Percentiles rank a stretch among this genome's conserved stretches.
Conservation (phyloP, 2,329 filamentous ascomycete species). For the Sporothrix luriei region DNA sequence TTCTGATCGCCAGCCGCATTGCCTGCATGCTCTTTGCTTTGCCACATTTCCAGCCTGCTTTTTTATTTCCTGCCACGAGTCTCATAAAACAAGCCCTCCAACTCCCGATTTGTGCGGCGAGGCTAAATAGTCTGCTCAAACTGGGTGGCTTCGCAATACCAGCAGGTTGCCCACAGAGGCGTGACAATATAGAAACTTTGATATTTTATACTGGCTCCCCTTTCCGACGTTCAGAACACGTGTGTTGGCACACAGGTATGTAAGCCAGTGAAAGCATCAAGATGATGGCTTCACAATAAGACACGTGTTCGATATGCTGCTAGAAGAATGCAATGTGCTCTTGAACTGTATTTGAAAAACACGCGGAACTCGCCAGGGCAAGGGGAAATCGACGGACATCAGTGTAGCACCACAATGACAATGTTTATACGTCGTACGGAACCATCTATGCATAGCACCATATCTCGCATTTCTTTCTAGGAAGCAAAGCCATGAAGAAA, state of each 20-base stretch:
- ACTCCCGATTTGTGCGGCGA: slow-evolving; percentile 11
- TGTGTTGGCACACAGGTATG: background rate
- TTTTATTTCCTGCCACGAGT: background rate
- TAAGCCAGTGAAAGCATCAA: background rate
- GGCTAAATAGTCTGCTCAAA: slow-evolving; percentile 11
- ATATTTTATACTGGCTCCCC: background rate
- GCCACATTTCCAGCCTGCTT: background rate
- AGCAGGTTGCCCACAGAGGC: background rate
- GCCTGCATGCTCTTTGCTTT: background rate
- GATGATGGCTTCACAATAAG: background rate
- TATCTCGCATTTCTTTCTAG: slow-evolving; percentile 1
- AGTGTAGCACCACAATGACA: background rate
- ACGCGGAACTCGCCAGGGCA: slow-evolving; percentile 1
- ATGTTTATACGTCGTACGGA: background rate
- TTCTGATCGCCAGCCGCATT: slow-evolving; percentile 10
- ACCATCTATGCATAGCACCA: background rate
- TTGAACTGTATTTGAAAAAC: background rate
- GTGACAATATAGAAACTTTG: background rate
- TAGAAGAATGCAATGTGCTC: background rate
- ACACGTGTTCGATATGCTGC: background rate
- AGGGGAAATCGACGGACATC: background rate
- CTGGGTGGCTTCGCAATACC: background rate
- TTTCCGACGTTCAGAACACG: background rate
- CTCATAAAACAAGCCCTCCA: background rate
- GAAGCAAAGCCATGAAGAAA: background rate